Evolutionary conservation across 2,329 filamentous ascomycete species (phyloP).

Genomic region (Setomelanomma holmii): DNA sequence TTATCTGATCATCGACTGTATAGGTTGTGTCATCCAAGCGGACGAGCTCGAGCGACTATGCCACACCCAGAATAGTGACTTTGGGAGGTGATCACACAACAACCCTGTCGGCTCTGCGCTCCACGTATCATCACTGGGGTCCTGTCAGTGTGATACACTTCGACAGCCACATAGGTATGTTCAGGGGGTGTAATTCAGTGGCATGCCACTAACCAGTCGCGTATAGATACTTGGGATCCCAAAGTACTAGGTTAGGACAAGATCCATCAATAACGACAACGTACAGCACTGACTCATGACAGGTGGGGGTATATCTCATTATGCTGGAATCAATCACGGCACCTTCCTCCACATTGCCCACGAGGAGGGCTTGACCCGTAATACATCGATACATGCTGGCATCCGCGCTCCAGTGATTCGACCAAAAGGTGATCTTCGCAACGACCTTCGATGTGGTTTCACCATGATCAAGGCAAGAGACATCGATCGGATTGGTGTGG

Average conservation of each 20-base stretch:
- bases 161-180: constrained; percentile 58
- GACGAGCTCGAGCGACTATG: constrained; percentile 55
- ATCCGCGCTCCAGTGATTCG: constrained; percentile 63
- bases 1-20: not conserved
- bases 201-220: not conserved
- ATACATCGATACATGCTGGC: constrained; percentile 67
- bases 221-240: constrained; percentile 62
- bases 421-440: constrained; percentile 59
- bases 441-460: constrained; percentile 67
- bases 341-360: constrained; percentile 69
- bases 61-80: constrained; percentile 59
- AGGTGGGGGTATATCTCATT: constrained; percentile 66
- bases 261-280: no score
- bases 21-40: constrained; percentile 56
- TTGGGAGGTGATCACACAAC: constrained; percentile 65
- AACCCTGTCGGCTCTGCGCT: constrained; percentile 60
- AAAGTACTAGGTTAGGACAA: constrained; percentile 56
- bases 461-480: constrained; percentile 63
- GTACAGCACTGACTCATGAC: constrained; percentile 7
- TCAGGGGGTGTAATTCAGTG: not conserved
- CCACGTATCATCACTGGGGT: constrained; percentile 60
- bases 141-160: constrained; percentile 65
- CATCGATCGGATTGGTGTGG: constrained; percentile 58
- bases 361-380: constrained; percentile 66
- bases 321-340: constrained; percentile 67